Percentiles rank a stretch among this genome's conserved stretches.
These are phyloP conservation scores for Beauveria caledonica DNA, from an alignment of 2,329 filamentous ascomycete species.

Conservation along the genomic window DNA sequence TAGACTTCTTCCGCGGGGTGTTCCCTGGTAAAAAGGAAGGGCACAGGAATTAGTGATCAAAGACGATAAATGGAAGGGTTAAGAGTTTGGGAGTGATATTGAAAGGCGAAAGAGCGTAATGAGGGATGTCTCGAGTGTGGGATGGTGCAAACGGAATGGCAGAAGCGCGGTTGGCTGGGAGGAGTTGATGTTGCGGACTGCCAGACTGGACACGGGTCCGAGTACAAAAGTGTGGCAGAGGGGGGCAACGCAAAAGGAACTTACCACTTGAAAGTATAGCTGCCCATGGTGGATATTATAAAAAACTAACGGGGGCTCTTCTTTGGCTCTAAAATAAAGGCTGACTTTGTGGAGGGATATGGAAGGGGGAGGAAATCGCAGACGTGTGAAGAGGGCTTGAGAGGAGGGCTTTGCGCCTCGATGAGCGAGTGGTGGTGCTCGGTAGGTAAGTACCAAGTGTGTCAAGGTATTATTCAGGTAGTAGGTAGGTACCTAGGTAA, in stretches of 20 bases:
- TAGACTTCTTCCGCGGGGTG: slow-evolving; percentile 79
- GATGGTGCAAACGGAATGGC: slow-evolving; percentile 5
- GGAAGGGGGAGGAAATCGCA: slow-evolving; percentile 7
- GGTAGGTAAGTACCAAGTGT: too few relatives aligned
- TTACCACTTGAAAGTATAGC: slow-evolving; percentile 64
- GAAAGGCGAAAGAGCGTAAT: not conserved
- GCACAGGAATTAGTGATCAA: not conserved
- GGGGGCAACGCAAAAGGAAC: slow-evolving; percentile 20
- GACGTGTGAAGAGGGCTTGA: slow-evolving; percentile 9
- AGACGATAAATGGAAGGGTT: not conserved
- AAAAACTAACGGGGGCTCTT: slow-evolving; percentile 13
- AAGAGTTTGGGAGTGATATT: not conserved
- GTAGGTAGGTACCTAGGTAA: too few relatives aligned
- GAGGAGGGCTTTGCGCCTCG: slow-evolving; percentile 3
- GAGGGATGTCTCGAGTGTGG: not conserved
- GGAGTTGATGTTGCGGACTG: slow-evolving; percentile 1
- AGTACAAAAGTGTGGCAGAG: not conserved
- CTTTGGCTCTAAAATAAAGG: not conserved
- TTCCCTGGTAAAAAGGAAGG: slow-evolving; percentile 48
- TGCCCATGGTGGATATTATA: slow-evolving; percentile 45
- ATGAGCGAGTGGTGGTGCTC: not conserved
- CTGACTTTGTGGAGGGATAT: slow-evolving; percentile 6
- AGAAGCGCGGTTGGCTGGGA: slow-evolving; percentile 3
- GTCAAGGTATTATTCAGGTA: too few relatives aligned
- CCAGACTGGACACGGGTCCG: not conserved